A percentile compares a stretch with the other conserved stretches of the same genome.
These are phyloP conservation scores for Arachnomyces sp. DNA, from an alignment of 2,329 filamentous ascomycete genomes.

Conservation along the genomic window DNA sequence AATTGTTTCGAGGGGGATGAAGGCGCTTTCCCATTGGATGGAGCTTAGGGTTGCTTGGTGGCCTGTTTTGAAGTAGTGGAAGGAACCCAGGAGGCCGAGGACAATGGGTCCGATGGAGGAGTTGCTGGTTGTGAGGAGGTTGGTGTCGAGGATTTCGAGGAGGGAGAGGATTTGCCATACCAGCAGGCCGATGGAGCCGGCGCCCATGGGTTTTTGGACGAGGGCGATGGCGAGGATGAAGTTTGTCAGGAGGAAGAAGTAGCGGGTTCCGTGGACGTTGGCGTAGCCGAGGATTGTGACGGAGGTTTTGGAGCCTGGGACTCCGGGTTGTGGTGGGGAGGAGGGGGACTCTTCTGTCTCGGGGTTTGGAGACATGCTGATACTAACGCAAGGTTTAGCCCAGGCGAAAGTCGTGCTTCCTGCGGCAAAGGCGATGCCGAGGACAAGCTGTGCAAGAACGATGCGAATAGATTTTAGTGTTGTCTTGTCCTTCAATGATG, in stretches of 20 bases:
- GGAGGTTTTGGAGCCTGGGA: constrained; percentile 26
- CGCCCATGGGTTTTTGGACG: constrained; percentile 90
- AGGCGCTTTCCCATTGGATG: constrained; percentile 94
- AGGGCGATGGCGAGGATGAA: constrained; percentile 68
- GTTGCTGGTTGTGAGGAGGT: constrained; percentile 51
- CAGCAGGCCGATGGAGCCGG: constrained; percentile 71
- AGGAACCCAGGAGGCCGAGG: constrained; percentile 80
- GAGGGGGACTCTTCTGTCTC: constrained; percentile 36
- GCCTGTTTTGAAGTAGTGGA: constrained; percentile 96
- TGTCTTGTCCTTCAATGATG: constrained; percentile 47
- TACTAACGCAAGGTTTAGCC: constrained; percentile 74
- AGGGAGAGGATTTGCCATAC: constrained; percentile 81
- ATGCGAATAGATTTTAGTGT: constrained; percentile 66
- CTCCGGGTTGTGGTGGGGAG: constrained; percentile 19
- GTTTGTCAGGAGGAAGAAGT: constrained; percentile 73
- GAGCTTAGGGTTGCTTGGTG: constrained; percentile 81
- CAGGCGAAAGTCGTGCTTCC: constrained; percentile 79
- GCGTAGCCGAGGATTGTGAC: constrained; percentile 83
- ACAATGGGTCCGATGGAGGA: constrained; percentile 71
- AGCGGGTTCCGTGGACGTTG: constrained; percentile 86
- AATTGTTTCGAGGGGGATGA: constrained; percentile 75
- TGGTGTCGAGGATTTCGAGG: constrained; percentile 55
- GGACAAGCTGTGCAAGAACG: constrained; percentile 67
- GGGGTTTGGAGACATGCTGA: constrained; percentile 47
- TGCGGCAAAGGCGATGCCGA: constrained; percentile 72